phyloP scores from a whole-genome alignment of 495 filamentous ascomycete species.

The Cetradonia linearis region DNA sequence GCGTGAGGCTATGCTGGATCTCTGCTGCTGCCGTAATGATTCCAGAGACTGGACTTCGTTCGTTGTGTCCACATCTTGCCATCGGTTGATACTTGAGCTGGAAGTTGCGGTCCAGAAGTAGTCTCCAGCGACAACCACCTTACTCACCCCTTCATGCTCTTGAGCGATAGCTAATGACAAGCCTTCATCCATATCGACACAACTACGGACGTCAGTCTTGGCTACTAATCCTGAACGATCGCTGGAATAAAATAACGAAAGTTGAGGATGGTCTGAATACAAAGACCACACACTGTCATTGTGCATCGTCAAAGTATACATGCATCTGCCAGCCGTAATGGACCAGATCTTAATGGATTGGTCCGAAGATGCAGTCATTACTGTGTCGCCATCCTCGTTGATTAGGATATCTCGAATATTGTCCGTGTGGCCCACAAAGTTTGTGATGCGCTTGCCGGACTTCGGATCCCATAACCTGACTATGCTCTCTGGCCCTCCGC shows the following conservation, averaged over 20 bases:
- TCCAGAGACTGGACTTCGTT: slow-evolving; percentile 47
- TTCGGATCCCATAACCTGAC: slow-evolving; percentile 89
- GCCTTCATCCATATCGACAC: slow-evolving; percentile 77
- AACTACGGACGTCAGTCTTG: slow-evolving; percentile 78
- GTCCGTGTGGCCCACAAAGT: slow-evolving; percentile 97
- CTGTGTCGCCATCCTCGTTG: slow-evolving; percentile 75
- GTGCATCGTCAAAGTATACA: slow-evolving; percentile 98
- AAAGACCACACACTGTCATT: slow-evolving; percentile 97
- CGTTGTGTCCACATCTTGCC: slow-evolving; percentile 76
- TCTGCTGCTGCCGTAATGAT: slow-evolving; percentile 45
- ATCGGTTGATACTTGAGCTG: slow-evolving; percentile 89
- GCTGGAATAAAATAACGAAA: slow-evolving; percentile 86
- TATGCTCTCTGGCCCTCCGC: slow-evolving; percentile 87
- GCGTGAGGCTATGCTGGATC: slow-evolving; percentile 37
- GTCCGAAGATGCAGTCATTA: slow-evolving; percentile 92
- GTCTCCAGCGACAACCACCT: slow-evolving; percentile 68
- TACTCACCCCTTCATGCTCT: slow-evolving; percentile 81
- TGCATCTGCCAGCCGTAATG: slow-evolving; percentile 82
- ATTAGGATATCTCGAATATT: slow-evolving; percentile 86
- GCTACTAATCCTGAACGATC: slow-evolving; percentile 85
- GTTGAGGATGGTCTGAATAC: slow-evolving; percentile 73
- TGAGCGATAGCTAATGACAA: slow-evolving; percentile 78
- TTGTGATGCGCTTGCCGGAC: slow-evolving; percentile 82
- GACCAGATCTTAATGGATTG: slow-evolving; percentile 98
- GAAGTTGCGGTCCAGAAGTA: slow-evolving; percentile 92